Conservation (phyloP, 139 green algal species). For the Tetraselmis chui region DNA sequence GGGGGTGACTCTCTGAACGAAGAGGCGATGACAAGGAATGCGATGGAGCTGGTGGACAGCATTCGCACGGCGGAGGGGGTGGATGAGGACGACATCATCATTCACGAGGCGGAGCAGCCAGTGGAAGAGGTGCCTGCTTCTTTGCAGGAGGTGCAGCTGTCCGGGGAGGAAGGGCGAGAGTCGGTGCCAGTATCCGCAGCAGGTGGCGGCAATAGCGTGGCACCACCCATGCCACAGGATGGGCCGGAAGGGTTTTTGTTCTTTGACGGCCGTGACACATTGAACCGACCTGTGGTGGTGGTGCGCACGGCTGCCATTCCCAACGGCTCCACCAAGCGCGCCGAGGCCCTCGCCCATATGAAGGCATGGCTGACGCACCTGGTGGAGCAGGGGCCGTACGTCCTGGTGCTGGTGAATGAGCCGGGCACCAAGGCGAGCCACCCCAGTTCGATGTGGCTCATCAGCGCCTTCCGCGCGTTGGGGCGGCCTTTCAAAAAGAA, state of each 20-base stretch:
- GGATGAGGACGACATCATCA: not conserved
- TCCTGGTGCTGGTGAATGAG: slow-evolving; percentile 40
- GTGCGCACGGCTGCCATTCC: slow-evolving; percentile 61
- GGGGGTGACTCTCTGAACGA: not conserved
- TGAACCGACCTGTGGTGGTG: slow-evolving; percentile 65
- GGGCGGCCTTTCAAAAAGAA: slow-evolving; percentile 66
- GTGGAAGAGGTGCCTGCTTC: not conserved
- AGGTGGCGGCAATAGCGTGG: not conserved
- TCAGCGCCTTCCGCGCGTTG: slow-evolving; percentile 56
- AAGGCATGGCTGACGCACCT: slow-evolving; percentile 45
- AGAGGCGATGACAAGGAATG: not conserved
- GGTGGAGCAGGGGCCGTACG: slow-evolving; percentile 45
- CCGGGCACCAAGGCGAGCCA: slow-evolving; percentile 20
- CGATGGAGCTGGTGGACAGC: not conserved
- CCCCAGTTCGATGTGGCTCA: slow-evolving; percentile 44
- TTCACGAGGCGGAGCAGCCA: not conserved
- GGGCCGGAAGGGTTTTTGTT: slow-evolving; percentile 43
- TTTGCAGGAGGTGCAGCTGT: not conserved
- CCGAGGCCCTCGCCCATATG: slow-evolving; percentile 37
- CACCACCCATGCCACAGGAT: not conserved
- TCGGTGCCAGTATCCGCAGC: no score
- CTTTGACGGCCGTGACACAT: slow-evolving; percentile 55
- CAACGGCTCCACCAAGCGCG: slow-evolving; percentile 20
- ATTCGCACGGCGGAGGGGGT: not conserved
- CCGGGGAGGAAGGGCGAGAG: no score